These are phyloP conservation scores for Microdochium bolleyi DNA, from an alignment of 2,329 filamentous ascomycete species.

Conservation along the genomic window DNA sequence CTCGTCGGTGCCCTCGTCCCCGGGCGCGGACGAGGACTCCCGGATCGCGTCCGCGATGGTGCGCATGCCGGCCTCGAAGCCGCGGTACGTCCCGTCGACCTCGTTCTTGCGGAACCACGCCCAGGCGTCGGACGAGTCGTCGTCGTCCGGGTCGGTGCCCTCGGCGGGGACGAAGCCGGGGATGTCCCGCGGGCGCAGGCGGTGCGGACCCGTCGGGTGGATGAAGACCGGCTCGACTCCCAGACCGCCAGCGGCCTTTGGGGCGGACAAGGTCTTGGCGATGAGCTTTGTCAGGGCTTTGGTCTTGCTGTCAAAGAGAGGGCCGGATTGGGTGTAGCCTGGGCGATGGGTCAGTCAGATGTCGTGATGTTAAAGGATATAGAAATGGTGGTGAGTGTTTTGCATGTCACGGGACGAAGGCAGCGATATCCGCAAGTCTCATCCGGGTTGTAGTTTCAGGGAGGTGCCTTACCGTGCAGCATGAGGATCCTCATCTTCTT, in stretches of 20 bases:
- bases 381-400: background rate
- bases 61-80: conserved; percentile 60
- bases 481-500: conserved; percentile 62
- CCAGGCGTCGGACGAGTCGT: conserved; percentile 57
- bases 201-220: conserved; percentile 63
- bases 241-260: conserved; percentile 32
- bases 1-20: conserved; percentile 38
- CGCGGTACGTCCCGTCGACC: conserved; percentile 55
- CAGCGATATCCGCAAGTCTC: too few relatives aligned
- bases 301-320: conserved; percentile 80
- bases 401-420: too few relatives aligned
- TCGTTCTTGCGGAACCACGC: conserved; percentile 76
- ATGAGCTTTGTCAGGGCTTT: conserved; percentile 79
- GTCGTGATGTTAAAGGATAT: background rate
- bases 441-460: too few relatives aligned
- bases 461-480: conserved; percentile 66
- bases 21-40: conserved; percentile 7
- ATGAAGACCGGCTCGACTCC: conserved; percentile 46
- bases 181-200: conserved; percentile 56
- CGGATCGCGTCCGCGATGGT: conserved; percentile 53
- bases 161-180: conserved; percentile 53
- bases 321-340: conserved; percentile 87
- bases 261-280: conserved; percentile 56
- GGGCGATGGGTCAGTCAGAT: conserved; percentile 1
- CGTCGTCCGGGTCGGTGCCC: conserved; percentile 31